phyloP scores from a whole-genome alignment of 2,329 filamentous ascomycete genomes.

The Coniochaeta ligniaria region DNA sequence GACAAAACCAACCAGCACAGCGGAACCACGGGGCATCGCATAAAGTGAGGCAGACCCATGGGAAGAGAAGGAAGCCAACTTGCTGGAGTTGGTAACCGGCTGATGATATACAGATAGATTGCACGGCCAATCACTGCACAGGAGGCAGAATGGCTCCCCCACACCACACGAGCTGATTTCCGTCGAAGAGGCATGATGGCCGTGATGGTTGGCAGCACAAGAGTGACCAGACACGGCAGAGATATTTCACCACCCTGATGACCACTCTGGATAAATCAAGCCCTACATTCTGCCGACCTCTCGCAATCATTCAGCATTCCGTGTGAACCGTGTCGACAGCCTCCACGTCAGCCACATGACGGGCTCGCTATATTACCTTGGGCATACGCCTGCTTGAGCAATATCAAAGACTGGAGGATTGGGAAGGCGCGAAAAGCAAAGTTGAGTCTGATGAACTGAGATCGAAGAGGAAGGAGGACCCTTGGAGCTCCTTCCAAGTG shows the following conservation, averaged over 20 bases:
- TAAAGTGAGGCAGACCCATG: neutral
- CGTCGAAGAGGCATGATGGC: neutral
- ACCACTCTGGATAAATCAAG: constrained; percentile 20
- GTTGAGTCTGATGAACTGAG: neutral
- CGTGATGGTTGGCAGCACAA: constrained; percentile 2
- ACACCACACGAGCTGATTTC: neutral
- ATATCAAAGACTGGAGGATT: neutral
- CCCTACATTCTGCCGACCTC: constrained; percentile 16
- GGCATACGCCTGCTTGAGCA: neutral
- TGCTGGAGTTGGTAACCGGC: constrained; percentile 2
- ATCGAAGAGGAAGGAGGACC: neutral
- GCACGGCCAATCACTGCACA: neutral
- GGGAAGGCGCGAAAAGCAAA: neutral
- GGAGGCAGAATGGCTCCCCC: neutral
- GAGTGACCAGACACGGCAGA: constrained; percentile 20
- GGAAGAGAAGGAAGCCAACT: neutral
- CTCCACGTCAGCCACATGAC: constrained; percentile 12
- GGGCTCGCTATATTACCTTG: constrained; percentile 5
- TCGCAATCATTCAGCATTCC: constrained; percentile 8
- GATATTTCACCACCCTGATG: constrained; percentile 11
- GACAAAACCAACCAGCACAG: neutral
- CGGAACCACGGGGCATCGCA: neutral
- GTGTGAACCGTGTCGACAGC: constrained; percentile 8
- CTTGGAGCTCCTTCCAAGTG: neutral
- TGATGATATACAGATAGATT: constrained; percentile 2